Base-by-base conservation (phyloP, 306 rosid species). In the Vicia villosa region DNA sequence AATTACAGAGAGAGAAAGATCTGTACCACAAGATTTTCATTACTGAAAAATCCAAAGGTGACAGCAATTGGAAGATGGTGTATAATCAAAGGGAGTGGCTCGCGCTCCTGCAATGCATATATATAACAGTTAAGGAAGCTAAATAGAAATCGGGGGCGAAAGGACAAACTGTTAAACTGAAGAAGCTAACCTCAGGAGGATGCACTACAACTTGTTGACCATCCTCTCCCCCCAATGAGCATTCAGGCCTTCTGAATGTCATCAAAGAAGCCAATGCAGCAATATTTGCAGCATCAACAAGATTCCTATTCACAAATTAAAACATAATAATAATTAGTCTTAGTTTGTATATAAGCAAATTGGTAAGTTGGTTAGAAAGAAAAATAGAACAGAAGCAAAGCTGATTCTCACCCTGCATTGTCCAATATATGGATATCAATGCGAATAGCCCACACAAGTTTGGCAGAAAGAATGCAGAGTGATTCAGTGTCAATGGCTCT, bases 41-140 rank as follows among this genome's bases (percentile, higher is more conserved):
- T 75, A 36, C 92, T 80, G 84, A 93, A 56, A 81, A 90, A 93
- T 24, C 88, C 96, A 85, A 90, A 93, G 50, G 97, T 86, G 56
- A 90, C 94, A 57, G 98, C 98, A 58, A 93, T 78, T 3, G 98
- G 98, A 52, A 93, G 97, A 70, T 93, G 98, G 66, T 93, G 98
- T 51, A 93, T 60, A 59, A 85, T 90, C 83, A 93, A 79, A 28
- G 96, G 96, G 60, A 90, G 81, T 13, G 98, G 98, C 66, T 93
- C 97, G 9, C 88, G 88, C 72, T 74, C 87, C 97, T 89, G 86
- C 17, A 51, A 81, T 42, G 47, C 74, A 79, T 26, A 85, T 20
- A 36, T 14, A 68, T 34, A 34, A 34, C 21, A 5, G 38, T 17
- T 12, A 3, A 0, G 34, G 41, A 49, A 32, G 46, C 17, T 11